Evolutionary conservation across 129 eudicot species (phyloP).

Genomic region (Gnaphalium uliginosum): DNA sequence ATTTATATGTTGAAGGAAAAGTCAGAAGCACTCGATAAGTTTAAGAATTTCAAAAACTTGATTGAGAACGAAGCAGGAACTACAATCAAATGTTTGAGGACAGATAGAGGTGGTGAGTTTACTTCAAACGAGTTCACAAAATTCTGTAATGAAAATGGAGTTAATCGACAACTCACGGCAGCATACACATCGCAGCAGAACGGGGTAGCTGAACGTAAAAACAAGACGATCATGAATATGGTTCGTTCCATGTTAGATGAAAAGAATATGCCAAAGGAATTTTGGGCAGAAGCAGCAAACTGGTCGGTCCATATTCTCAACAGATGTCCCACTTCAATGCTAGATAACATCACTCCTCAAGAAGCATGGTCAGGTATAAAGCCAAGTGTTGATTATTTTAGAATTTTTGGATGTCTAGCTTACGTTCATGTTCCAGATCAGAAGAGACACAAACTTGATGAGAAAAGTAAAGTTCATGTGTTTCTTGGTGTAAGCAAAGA

Average conservation of each 20-base stretch:
- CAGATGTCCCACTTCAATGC: background rate
- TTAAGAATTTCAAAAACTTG: background rate
- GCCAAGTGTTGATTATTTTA: background rate
- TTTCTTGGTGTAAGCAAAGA: background rate
- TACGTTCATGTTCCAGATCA: conserved; percentile 12
- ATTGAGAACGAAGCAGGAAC: background rate
- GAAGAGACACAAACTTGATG: background rate
- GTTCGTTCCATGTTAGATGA: background rate
- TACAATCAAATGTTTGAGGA: background rate
- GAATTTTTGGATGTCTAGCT: conserved; percentile 2
- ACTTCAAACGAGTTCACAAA: background rate
- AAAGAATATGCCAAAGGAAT: background rate
- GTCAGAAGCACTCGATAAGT: background rate
- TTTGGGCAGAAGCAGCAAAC: background rate
- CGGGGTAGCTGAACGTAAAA: background rate
- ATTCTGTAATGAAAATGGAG: background rate
- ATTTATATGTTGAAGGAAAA: background rate
- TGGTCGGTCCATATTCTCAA: background rate
- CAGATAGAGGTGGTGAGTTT: background rate
- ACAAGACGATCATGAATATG: background rate
- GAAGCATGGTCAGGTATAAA: conserved; percentile 18
- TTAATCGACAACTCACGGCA: background rate
- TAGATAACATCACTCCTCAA: background rate
- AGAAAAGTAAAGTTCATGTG: background rate
- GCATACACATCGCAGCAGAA: background rate